Base-by-base conservation (phyloP, 805 yeast species). In the Metschnikowia hibisci region DNA sequence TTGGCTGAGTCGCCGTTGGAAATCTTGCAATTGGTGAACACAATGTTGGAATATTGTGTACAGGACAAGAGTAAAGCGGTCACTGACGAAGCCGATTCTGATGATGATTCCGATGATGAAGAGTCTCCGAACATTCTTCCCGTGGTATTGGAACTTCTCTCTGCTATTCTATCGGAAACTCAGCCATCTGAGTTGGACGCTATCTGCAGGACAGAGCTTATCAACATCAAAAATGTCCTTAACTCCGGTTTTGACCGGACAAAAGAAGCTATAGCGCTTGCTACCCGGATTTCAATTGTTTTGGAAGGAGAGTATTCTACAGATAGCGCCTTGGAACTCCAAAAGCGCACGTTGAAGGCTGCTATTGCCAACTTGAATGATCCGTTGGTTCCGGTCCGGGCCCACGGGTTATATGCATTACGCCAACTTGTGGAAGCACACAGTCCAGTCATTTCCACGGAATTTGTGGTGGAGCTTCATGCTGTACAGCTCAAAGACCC, bases 341-440 rank as follows among this genome's bases (percentile, higher is more conserved):
- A 81, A 36, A 60, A 60, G 22, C 64, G 63, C 18, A 47, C 62
- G 0, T 63, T 84, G 36, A 73, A 76, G 12, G 69, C 77, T 26
- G 96, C 96, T 0, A 64, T 87, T 29, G 67, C 75, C 1, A 78
- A 81, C 46, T 61, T 93, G 33, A 80, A 80, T 43, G 96, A 90
- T 61, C 85, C 90, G 0, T 64, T 84, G 33, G 82, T 86, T 3
- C 96, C 98, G 0, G 77, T 91, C 2, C 71, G 89, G 42, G 98
- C 95, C 0, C 89, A 86, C 61, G 98, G 98, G 0, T 64, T 93
- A 7, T 77, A 76, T 48, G 61, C 81, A 18, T 61, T 91, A 25
- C 69, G 87, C 23, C 71, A 74, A 43, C 66, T 88, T 33, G 69
- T 79, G 5, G 71, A 66, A 32, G 63, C 60, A 25, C 69, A 69